Evolutionary conservation across 2,329 filamentous ascomycete species (phyloP), one percentile per base, ranked within the genome.

Genomic region (Aspergillus vadensis): DNA sequence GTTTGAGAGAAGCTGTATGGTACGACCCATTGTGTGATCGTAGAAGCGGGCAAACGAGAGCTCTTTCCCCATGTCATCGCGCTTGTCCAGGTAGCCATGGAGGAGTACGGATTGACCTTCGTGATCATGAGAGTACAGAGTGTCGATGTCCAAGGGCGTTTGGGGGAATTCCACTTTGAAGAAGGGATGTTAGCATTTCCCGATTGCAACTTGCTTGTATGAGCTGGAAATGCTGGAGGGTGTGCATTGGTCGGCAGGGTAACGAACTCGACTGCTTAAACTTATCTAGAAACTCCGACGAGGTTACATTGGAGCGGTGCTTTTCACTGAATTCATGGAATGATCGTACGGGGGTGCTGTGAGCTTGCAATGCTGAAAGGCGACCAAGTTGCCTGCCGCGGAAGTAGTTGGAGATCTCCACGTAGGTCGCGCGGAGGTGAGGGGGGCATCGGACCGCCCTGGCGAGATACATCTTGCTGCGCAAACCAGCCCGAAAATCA

Each of bases 21-120:
- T 80, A 47, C 76, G 70, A 49, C 67, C 72, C 68, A 81, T 78
- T 23, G 74, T 75, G 54, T 74, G 79, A 64, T 79, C 79, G 25
- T 75, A 76, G 38, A 87, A 72, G 54, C 88, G 83, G 51, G 88
- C 88, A 70, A 97, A 97, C 2, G 85, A 85, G 19, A 96, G 79
- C 41, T 84, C 86, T 57, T 87, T 87, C 27, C 86, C 87, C 21
- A 92, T 80, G 67, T 91, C 86, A 63, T 86, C 84, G 30, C 87
- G 83, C 61, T 86, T 86, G 25, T 87, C 86, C 0, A 97, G 76
- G 67, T 93, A 95, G 19, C 93, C 93, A 73, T 88, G 83, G 0
- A 91, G 74, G 0, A 81, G 80, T 32, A 90, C 81, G 19, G 77
- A 70, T 7, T 79, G 68, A 5, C 73, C 76, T 3, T 70, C 61